Evolutionary conservation across 1,139 yeast species (phyloP).

Genomic region (Candida tropicalis): DNA sequence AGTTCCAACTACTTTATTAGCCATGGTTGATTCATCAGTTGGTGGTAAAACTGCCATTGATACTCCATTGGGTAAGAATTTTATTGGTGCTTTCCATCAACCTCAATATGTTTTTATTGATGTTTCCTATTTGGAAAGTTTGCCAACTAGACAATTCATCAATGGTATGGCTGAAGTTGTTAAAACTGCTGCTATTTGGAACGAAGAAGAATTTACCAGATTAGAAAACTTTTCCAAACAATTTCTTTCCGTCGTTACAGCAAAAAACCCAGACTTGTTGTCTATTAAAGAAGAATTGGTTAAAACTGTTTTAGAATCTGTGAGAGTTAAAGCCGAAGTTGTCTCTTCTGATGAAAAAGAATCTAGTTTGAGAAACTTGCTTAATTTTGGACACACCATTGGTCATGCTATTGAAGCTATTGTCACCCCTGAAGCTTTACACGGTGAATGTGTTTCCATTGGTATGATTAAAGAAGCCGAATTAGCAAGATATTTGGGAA

Average conservation of each 20-base stretch:
- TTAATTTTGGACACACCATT: constrained; percentile 95
- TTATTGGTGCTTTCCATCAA: constrained; percentile 98
- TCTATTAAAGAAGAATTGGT: constrained; percentile 73
- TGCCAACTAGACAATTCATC: constrained; percentile 92
- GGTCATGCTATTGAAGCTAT: constrained; percentile 99
- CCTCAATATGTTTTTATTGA: constrained; percentile 89
- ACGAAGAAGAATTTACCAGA: constrained; percentile 81
- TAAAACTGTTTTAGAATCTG: constrained; percentile 82
- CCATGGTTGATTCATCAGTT: constrained; percentile 98
- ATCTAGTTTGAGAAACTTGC: constrained; percentile 86
- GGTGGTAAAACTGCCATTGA: constrained; percentile 99
- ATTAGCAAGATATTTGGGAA: constrained; percentile 84
- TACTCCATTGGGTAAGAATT: constrained; percentile 95
- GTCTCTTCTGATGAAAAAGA: constrained; percentile 96
- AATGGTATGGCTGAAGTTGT: constrained; percentile 99
- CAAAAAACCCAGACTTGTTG: constrained; percentile 53
- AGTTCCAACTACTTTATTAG: constrained; percentile 87
- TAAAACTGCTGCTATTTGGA: constrained; percentile 98
- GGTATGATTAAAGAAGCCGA: constrained; percentile 97
- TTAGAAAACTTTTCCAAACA: constrained; percentile 73
- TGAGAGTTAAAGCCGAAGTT: constrained; percentile 89
- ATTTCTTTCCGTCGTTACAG: constrained; percentile 63
- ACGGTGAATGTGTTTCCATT: constrained; percentile 96
- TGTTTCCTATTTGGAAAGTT: constrained; percentile 80
- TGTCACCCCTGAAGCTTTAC: constrained; percentile 91